Conservation (phyloP, 2,329 filamentous ascomycete genomes). For the Fusarium nygamai region DNA sequence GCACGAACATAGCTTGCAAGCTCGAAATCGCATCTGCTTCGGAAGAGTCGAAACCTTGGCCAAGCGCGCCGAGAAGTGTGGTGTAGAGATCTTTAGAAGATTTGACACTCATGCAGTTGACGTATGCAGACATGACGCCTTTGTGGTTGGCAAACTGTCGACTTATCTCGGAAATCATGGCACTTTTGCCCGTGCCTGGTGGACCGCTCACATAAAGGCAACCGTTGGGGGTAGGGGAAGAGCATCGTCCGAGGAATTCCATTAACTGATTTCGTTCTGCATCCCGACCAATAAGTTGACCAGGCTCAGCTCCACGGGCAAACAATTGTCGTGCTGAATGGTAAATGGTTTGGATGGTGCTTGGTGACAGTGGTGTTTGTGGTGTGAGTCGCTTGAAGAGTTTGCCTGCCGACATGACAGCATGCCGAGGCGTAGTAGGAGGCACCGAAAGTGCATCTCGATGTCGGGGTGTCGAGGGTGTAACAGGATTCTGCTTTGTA, state of each 20-base stretch:
- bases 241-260: slow-evolving; percentile 73
- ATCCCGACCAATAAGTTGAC: slow-evolving; percentile 81
- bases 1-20: slow-evolving; percentile 76
- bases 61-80: slow-evolving; percentile 77
- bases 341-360: slow-evolving; percentile 79
- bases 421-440: slow-evolving; percentile 83
- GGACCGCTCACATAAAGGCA: slow-evolving; percentile 96
- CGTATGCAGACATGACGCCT: slow-evolving; percentile 74
- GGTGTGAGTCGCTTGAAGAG: slow-evolving; percentile 82
- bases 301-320: slow-evolving; percentile 78
- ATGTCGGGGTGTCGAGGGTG: slow-evolving; percentile 79
- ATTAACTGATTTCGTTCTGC: slow-evolving; percentile 71
- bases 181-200: slow-evolving; percentile 96
- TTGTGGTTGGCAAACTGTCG: slow-evolving; percentile 63
- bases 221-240: slow-evolving; percentile 70
- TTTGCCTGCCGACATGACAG: slow-evolving; percentile 80
- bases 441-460: slow-evolving; percentile 79
- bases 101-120: slow-evolving; percentile 98
- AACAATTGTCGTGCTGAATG: slow-evolving; percentile 89
- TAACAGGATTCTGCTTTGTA: slow-evolving; percentile 62
- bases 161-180: slow-evolving; percentile 85
- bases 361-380: slow-evolving; percentile 76
- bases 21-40: slow-evolving; percentile 74
- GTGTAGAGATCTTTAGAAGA: slow-evolving; percentile 86
- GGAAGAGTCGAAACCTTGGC: slow-evolving; percentile 65